These are phyloP conservation scores for Irineochytrium annulatum DNA, from an alignment of 192 early-diverging fungal species.

Conservation along the genomic window DNA sequence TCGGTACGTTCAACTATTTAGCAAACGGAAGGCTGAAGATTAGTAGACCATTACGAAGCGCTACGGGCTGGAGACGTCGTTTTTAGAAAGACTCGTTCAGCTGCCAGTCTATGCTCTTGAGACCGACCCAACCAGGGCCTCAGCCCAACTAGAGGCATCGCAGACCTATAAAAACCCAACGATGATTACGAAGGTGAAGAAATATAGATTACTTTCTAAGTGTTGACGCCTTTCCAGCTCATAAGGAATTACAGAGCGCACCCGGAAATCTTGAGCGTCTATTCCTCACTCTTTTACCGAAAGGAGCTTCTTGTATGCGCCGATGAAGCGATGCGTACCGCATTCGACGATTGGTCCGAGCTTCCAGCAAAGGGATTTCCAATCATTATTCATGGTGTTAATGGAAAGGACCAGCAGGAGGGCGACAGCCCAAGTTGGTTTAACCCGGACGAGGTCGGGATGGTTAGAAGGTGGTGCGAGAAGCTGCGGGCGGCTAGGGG, in stretches of 20 bases:
- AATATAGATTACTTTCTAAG: too few relatives aligned
- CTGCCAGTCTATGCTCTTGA: not conserved
- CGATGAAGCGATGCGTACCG: not conserved
- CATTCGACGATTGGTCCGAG: not conserved
- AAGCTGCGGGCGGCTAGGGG: constrained; percentile 4
- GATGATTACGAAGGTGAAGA: constrained; percentile 5
- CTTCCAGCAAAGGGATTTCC: constrained; percentile 16
- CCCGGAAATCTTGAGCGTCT: constrained; percentile 24
- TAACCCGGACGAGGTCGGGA: constrained; percentile 19
- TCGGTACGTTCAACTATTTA: not conserved
- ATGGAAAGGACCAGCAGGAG: constrained; percentile 25
- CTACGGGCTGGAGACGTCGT: not conserved
- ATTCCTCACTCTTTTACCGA: constrained; percentile 19
- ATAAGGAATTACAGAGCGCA: constrained; percentile 26
- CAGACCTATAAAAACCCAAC: constrained; percentile 8
- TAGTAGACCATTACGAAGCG: not conserved
- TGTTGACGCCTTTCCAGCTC: too few relatives aligned
- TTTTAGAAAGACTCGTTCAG: not conserved
- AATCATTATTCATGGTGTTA: constrained; percentile 24
- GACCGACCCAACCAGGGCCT: too few relatives aligned
- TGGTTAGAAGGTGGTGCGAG: constrained; percentile 8
- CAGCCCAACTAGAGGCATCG: too few relatives aligned
- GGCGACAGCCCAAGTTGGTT: constrained; percentile 23
- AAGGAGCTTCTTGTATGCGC: not conserved
- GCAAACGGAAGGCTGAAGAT: not conserved